Base-by-base conservation (phyloP, 2,329 filamentous ascomycete species). In the Byssoonygena ceratinophila region DNA sequence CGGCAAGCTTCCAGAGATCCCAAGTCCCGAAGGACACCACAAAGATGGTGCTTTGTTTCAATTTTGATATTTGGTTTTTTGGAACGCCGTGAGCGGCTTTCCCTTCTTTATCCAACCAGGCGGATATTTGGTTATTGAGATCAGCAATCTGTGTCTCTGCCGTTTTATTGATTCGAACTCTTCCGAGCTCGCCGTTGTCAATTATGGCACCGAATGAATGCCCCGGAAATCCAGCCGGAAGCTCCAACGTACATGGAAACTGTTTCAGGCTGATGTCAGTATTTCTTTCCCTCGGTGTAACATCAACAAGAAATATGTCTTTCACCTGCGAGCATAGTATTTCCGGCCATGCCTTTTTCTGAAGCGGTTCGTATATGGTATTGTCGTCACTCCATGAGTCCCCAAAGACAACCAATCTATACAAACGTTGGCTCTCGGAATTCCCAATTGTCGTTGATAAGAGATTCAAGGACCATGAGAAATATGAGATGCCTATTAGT, bases 331-430 rank as follows among this genome's bases (percentile, higher is more conserved):
- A 63, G 57, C 66, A 70, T 39, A 70, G 63, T 60, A 61, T 63
- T 54, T 67, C 64, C 18, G 64, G 66, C 64, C 66, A 69, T 20
- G 65, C 58, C 43, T 55, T 57, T 3, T 63, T 66, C 45, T 62
- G 60, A 12, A 11, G 25, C 11, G 54, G 40, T 7, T 53, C 44
- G 11, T 61, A 58, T 36, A 60, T 60, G 3, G 61, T 61, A 55
- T 64, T 60, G 54, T 61, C 63, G 44, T 68, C 66, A 41, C 66
- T 68, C 68, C 65, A 69, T 7, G 68, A 66, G 57, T 70, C 67
- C 4, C 68, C 67, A 58, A 69, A 70, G 5, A 68, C 63, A 2
- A 69, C 66, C 51, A 70, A 56, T 49, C 64, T 59, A 37, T 60
- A 61, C 32, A 64, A 58, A 53, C 61, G 65, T 22, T 57, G 32